Percentiles rank a stretch among this genome's conserved stretches.
Evolutionary conservation across 768 basidiomycete genomes (phyloP).

Genomic region (Royoungia palumana): DNA sequence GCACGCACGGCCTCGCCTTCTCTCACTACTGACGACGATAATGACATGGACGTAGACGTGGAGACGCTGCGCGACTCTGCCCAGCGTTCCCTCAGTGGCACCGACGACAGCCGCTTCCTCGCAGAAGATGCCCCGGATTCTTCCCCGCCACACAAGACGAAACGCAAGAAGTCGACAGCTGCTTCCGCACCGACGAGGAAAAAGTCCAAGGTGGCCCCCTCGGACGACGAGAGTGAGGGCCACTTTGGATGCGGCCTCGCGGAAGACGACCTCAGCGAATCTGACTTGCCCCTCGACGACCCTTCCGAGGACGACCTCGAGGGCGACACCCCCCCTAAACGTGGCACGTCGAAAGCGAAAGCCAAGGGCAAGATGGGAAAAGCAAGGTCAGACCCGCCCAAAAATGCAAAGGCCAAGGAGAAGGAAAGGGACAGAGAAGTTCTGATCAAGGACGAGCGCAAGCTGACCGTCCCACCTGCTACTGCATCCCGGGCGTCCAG

Average conservation of each 20-base stretch:
- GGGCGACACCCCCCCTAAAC: constrained; percentile 20
- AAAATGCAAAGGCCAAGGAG: constrained; percentile 31
- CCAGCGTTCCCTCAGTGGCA: constrained; percentile 6
- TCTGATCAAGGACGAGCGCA: constrained; percentile 43
- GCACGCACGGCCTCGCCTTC: constrained; percentile 22
- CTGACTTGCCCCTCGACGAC: constrained; percentile 22
- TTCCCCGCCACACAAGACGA: constrained; percentile 9
- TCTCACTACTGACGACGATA: constrained; percentile 42
- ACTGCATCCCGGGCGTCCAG: constrained; percentile 26
- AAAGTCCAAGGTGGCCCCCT: constrained; percentile 20
- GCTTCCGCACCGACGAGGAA: constrained; percentile 17
- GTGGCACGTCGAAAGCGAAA: constrained; percentile 22
- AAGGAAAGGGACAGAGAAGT: constrained; percentile 33
- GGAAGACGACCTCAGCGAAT: constrained; percentile 27
- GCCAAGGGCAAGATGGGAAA: constrained; percentile 24
- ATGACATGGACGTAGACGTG: constrained; percentile 37
- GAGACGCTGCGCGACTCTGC: constrained; percentile 33
- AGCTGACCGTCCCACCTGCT: constrained; percentile 15
- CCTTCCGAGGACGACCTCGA: constrained; percentile 28
- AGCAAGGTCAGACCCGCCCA: constrained; percentile 11
- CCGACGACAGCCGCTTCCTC: constrained; percentile 25
- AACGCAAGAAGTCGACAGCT: constrained; percentile 14
- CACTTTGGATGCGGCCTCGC: constrained; percentile 23
- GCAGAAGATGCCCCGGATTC: not conserved
- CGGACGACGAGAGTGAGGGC: constrained; percentile 28